A percentile compares a stretch with the other conserved stretches of the same genome.
phyloP scores from a whole-genome alignment of 2,329 filamentous ascomycete species.

The Aspergillus udagawae region DNA sequence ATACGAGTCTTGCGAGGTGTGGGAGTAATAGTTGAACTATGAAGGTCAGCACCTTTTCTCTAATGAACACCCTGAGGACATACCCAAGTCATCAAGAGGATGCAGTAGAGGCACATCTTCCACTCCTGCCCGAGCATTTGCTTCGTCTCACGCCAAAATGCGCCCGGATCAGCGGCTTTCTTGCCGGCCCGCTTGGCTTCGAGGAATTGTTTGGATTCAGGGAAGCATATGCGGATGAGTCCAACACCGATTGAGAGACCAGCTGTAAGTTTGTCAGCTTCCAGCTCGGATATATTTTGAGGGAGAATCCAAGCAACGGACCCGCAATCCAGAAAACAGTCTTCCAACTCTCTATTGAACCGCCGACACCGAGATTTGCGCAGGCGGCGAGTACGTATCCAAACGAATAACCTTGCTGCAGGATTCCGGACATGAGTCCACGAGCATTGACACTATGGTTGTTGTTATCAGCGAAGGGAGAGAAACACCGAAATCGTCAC shows the following conservation, averaged over 20 bases:
- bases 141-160: conserved; percentile 67
- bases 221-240: conserved; percentile 63
- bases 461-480: neutral
- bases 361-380: conserved; percentile 69
- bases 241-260: conserved; percentile 52
- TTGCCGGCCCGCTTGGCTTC: conserved; percentile 62
- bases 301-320: conserved; percentile 22
- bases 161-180: conserved; percentile 39
- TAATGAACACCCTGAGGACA: neutral
- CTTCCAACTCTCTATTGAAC: conserved; percentile 57
- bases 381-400: conserved; percentile 73
- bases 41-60: neutral
- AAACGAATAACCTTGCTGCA: conserved; percentile 77
- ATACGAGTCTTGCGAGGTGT: conserved; percentile 77
- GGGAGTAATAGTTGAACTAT: conserved; percentile 66
- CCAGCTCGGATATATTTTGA: too few relatives aligned
- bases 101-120: conserved; percentile 73
- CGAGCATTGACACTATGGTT: conserved; percentile 53
- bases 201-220: conserved; percentile 71
- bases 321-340: conserved; percentile 67
- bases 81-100: conserved; percentile 70
- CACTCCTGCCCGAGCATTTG: conserved; percentile 66
- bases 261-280: conserved; percentile 15
- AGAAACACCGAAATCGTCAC: neutral
- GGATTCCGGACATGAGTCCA: conserved; percentile 75